Evolutionary conservation across 2,329 filamentous ascomycete genomes (phyloP).

Genomic region (Eutypa lata): DNA sequence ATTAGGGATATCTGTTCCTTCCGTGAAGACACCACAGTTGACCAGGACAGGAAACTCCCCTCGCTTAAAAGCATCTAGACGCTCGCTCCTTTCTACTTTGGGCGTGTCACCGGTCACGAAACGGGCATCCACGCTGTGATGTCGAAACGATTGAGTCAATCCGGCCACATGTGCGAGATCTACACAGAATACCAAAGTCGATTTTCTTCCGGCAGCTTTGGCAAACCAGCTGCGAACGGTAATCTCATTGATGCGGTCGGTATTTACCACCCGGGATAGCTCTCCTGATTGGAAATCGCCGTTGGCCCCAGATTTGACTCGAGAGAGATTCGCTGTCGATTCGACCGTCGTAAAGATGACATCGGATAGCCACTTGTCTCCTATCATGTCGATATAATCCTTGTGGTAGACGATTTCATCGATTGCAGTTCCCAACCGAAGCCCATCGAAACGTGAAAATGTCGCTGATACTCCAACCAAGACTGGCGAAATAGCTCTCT

Average conservation of each 20-base stretch:
- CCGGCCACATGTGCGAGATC: constrained; percentile 78
- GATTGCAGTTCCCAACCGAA: constrained; percentile 78
- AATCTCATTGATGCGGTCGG: constrained; percentile 73
- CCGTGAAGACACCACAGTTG: constrained; percentile 95
- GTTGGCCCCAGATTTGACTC: constrained; percentile 58
- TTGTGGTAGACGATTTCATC: constrained; percentile 97
- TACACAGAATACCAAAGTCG: constrained; percentile 91
- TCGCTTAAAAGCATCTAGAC: constrained; percentile 71
- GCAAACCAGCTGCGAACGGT: constrained; percentile 83
- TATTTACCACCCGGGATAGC: constrained; percentile 84
- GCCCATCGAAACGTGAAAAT: constrained; percentile 74
- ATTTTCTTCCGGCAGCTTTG: constrained; percentile 70
- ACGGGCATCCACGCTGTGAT: constrained; percentile 75
- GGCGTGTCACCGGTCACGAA: constrained; percentile 84
- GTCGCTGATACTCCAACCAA: constrained; percentile 89
- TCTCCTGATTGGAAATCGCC: constrained; percentile 79
- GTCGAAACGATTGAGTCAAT: constrained; percentile 73
- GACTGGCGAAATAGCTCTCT: constrained; percentile 54
- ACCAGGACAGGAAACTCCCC: constrained; percentile 82
- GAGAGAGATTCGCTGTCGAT: constrained; percentile 75
- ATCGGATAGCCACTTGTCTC: constrained; percentile 86
- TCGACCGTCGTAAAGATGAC: constrained; percentile 93
- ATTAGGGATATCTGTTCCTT: constrained; percentile 96
- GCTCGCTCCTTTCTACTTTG: constrained; percentile 62
- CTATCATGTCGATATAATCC: constrained; percentile 61